Evolutionary conservation across 805 yeast species (phyloP), one percentile per base, ranked within the genome.

Genomic region (Kodamaea neixiangensis): DNA sequence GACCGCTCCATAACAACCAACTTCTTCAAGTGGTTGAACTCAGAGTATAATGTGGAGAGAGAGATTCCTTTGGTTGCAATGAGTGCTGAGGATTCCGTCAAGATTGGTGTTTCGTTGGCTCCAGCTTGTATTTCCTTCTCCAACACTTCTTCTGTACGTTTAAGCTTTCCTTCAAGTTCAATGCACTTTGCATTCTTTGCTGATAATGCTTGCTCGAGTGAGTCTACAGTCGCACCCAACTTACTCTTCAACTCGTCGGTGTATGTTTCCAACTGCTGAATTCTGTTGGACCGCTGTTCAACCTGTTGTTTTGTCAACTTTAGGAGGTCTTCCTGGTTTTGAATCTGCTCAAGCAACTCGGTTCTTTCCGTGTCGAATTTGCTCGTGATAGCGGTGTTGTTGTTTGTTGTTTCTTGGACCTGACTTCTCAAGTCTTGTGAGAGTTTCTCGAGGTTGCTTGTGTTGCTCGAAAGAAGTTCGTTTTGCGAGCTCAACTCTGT

Each of bases 1-100:
- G 85, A 77, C 58, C 83, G 81, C 66, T 90, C 96, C 48, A 81
- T 78, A 2, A 81, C 76, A 45, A 89, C 71, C 56, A 86, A 87
- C 56, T 79, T 86, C 64, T 82, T 85, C 51, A 89, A 66, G 49
- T 80, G 73, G 54, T 81, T 79, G 59, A 80, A 82, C 58, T 87
- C 93, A 1, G 87, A 66, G 57, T 85, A 82, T 25, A 87, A 69
- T 41, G 87, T 80, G 3, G 88, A 83, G 37, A 88, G 69, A 0
- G 92, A 82, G 6, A 87, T 77, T 7, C 85, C 84, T 43, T 58
- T 59, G 4, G 66, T 54, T 18, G 83, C 76, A 34, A 79, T 77
- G 11, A 68, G 39, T 44, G 80, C 78, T 1, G 89, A 87, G 6
- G 87, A 76, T 5, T 84, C 80, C 0, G 87, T 75, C 46, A 85